Evolutionary conservation across 2,329 filamentous ascomycete genomes (phyloP).

Genomic region (Aspergillus sojae): DNA sequence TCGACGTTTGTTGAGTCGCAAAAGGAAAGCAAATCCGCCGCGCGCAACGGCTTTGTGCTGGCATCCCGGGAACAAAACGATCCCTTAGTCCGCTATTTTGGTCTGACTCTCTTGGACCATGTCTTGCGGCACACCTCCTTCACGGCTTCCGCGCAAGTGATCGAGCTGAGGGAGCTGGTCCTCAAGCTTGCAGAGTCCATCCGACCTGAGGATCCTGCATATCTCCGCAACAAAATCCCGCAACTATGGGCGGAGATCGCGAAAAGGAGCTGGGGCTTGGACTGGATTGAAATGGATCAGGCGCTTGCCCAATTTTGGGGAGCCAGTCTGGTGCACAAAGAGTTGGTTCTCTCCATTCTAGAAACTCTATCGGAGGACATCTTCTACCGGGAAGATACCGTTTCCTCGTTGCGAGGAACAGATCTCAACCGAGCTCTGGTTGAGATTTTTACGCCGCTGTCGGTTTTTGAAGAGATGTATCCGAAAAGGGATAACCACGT

Average conservation of each 20-base stretch:
- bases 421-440: constrained; percentile 86
- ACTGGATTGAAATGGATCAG: constrained; percentile 94
- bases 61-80: constrained; percentile 75
- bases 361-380: constrained; percentile 94
- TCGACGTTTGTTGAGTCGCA: constrained; percentile 83
- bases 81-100: constrained; percentile 87
- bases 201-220: constrained; percentile 72
- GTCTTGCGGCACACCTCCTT: constrained; percentile 84
- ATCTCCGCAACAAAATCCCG: constrained; percentile 89
- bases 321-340: constrained; percentile 67
- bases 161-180: constrained; percentile 73
- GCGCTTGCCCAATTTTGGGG: constrained; percentile 80
- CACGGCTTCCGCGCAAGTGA: constrained; percentile 66
- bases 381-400: constrained; percentile 85
- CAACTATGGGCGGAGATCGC: constrained; percentile 94
- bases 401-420: constrained; percentile 79
- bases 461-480: constrained; percentile 74
- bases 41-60: constrained; percentile 80
- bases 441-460: constrained; percentile 85
- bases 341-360: constrained; percentile 83
- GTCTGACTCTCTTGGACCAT: constrained; percentile 87
- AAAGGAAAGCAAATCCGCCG: constrained; percentile 77
- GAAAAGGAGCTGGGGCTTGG: constrained; percentile 87
- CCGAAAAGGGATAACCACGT: constrained; percentile 70
- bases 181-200: constrained; percentile 75